Base-by-base conservation (phyloP, 805 yeast genomes). In the Saturnispora quitensis region DNA sequence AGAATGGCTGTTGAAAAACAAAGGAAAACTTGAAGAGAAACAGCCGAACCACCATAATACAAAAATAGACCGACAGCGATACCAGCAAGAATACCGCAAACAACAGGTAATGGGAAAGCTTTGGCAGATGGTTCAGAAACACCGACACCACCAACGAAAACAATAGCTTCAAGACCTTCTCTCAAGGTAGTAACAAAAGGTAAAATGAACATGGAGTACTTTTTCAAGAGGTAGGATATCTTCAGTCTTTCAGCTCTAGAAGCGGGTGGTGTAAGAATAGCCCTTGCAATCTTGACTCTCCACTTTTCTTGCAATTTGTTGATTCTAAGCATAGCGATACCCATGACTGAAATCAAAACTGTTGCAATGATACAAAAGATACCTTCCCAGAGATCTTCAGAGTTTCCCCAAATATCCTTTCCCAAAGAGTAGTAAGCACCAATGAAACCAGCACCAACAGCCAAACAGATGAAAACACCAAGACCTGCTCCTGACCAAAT, bases 351-450 rank as follows among this genome's bases (percentile, higher is more conserved):
- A 64, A 91, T 91, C 80, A 91, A 80, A 45, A 87, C 72, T 0
- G 96, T 80, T 2, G 98, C 99, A 67, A 91, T 82, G 58, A 91
- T 72, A 70, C 95, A 87, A 67, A 91, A 89, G 53, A 88, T 75
- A 73, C 97, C 98, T 77, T 91, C 99, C 98, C 98, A 91, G 53
- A 91, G 68, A 67, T 91, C 97, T 68, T 91, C 99, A 20, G 96
- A 81, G 12, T 68, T 65, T 48, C 91, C 75, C 86, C 96, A 91
- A 57, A 91, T 78, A 77, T 91, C 95, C 50, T 78, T 78, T 57
- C 84, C 82, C 48, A 86, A 74, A 36, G 86, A 71, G 68, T 91
- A 91, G 73, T 88, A 91, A 22, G 89, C 89, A 68, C 96, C 99
- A 66, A 91, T 90, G 71, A 91, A 90, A 52, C 89, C 96, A 70